Conservation (phyloP, 495 filamentous ascomycete genomes). For the Ramalina intermedia region DNA sequence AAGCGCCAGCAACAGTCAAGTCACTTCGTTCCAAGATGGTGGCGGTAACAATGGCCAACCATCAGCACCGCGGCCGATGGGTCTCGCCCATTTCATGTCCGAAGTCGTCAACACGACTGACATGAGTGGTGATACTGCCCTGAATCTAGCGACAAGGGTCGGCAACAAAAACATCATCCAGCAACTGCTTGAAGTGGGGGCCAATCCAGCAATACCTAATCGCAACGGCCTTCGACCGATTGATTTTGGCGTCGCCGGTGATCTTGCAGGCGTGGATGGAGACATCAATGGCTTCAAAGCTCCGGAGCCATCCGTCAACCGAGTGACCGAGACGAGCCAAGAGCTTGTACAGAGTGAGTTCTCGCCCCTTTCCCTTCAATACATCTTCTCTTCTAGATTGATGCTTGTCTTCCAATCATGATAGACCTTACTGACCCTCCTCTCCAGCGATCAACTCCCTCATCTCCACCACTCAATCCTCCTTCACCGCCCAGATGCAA, state of each 20-base stretch:
- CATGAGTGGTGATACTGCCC: conserved; percentile 80
- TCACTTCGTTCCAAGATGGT: conserved; percentile 20
- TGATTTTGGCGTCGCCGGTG: conserved; percentile 84
- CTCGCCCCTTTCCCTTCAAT: background rate
- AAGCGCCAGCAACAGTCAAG: conserved; percentile 45
- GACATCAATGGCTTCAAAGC: conserved; percentile 23
- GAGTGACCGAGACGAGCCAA: conserved; percentile 43
- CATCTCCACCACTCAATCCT: conserved; percentile 54
- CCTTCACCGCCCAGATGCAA: conserved; percentile 60
- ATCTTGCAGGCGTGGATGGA: conserved; percentile 32
- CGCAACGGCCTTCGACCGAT: conserved; percentile 69
- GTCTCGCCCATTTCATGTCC: conserved; percentile 78
- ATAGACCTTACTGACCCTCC: conserved; percentile 10
- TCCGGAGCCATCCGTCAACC: conserved; percentile 28
- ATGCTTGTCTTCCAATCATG: background rate
- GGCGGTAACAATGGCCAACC: conserved; percentile 10
- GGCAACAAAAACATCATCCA: conserved; percentile 83
- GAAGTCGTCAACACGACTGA: conserved; percentile 92
- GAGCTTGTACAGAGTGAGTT: conserved; percentile 56
- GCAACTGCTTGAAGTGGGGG: conserved; percentile 84
- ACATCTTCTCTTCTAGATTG: conserved; percentile 2
- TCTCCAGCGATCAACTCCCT: conserved; percentile 43
- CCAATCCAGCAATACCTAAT: conserved; percentile 79
- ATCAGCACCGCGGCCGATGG: conserved; percentile 45
- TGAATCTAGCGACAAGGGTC: conserved; percentile 84